Base-by-base conservation (phyloP, 2,329 filamentous ascomycete genomes). In the Calonectria montana region DNA sequence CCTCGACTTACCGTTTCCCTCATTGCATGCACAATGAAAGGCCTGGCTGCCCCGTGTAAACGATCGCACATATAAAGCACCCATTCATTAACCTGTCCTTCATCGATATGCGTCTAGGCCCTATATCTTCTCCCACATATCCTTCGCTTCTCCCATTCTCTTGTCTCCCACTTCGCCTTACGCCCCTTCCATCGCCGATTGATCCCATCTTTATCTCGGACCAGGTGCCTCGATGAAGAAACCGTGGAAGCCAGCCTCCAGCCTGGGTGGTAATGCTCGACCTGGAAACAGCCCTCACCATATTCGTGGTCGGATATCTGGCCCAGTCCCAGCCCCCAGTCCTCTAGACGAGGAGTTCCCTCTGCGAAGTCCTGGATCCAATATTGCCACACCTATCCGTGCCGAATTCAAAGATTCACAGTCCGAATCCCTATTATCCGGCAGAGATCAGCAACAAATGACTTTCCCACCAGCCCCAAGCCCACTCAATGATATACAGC, bases 301-400 rank as follows among this genome's bases (percentile, higher is more conserved):
- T 39, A 88, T 92, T 72, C 88, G 90, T 45, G 90, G 90, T 72
- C 89, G 87, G 75, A 92, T 92, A 73, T 92, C 90, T 35, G 87
- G 86, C 8, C 91, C 91, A 16, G 92, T 92, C 59, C 90, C 90
- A 2, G 88, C 92, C 25, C 80, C 83, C 21, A 83, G 81, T 68
- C 78, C 83, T 9, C 74, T 84, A 47, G 88, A 89, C 70, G 88
- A 90, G 72, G 89, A 90, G 70, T 89, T 90, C 75, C 86, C 88
- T 13, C 87, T 88, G 59, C 83, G 86, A 63, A 85, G 84, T 35
- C 85, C 86, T 13, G 82, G 83, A 15, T 75, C 81, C 25, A 81
- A 79, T 31, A 82, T 84, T 45, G 82, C 82, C 12, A 80, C 79
- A 10, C 79, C 82, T n/a, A 69, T 81, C 21, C 80, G 78, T 13